phyloP scores from a whole-genome alignment of 108 stramenopile genomes.

The Cyclotella kingstonii region DNA sequence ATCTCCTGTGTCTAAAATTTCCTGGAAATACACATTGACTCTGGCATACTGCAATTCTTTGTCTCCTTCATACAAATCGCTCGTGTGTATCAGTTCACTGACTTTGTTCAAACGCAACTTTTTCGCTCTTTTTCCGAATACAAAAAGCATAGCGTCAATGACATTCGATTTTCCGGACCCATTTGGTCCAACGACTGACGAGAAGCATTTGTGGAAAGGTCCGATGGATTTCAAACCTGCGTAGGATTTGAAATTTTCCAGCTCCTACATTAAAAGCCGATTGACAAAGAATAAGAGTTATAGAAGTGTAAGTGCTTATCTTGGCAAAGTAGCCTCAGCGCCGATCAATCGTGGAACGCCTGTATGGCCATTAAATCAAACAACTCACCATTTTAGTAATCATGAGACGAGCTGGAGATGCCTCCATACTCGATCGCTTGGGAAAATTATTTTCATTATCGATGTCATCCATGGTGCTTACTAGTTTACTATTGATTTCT shows the following conservation, averaged over 20 bases:
- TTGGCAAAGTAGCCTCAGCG: background rate
- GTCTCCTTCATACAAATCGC: constrained; percentile 61
- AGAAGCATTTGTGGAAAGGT: constrained; percentile 94
- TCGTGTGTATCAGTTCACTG: constrained; percentile 94
- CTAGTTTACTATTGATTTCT: no score
- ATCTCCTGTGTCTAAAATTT: constrained; percentile 85
- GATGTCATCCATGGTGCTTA: no score
- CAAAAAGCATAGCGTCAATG: constrained; percentile 99
- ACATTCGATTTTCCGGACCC: constrained; percentile 98
- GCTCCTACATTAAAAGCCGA: constrained; percentile 48
- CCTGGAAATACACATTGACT: constrained; percentile 92
- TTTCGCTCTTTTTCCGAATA: constrained; percentile 98
- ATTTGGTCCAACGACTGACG: constrained; percentile 93
- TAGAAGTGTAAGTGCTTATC: background rate
- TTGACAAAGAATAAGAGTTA: background rate
- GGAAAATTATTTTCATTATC: no score
- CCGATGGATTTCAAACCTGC: constrained; percentile 88
- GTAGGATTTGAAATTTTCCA: constrained; percentile 99
- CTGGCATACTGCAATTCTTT: constrained; percentile 68
- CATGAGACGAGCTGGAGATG: constrained; percentile 78
- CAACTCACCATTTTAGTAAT: constrained; percentile 90
- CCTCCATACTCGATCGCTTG: no score
- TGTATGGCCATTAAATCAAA: background rate
- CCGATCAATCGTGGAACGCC: background rate
- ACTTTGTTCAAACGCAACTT: constrained; percentile 97